Percentiles rank a stretch among this genome's conserved stretches.
These are phyloP conservation scores for Aureobasidium sp. DNA, from an alignment of 2,329 filamentous ascomycete genomes.

Conservation along the genomic window DNA sequence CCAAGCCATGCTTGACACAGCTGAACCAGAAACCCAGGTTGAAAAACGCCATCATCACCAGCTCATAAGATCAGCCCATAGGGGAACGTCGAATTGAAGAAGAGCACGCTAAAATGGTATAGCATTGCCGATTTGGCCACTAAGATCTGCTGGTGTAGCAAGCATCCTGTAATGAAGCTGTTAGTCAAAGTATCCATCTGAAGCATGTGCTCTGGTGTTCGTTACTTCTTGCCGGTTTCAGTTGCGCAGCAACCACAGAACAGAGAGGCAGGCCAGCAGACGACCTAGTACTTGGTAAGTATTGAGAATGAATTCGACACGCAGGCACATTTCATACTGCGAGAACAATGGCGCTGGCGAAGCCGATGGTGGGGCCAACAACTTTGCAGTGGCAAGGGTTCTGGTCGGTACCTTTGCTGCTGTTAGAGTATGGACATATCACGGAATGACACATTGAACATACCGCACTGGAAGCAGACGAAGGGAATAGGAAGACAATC, in stretches of 20 bases:
- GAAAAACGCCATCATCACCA: not conserved
- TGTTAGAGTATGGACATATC: not conserved
- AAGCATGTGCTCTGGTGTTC: not conserved
- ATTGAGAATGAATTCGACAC: not conserved
- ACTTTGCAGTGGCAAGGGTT: conserved; percentile 34
- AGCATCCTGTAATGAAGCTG: conserved; percentile 27
- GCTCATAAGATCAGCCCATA: not conserved
- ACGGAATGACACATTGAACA: conserved; percentile 13
- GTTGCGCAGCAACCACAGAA: conserved; percentile 33
- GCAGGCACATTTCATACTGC: conserved; percentile 19
- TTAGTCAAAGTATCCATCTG: not conserved
- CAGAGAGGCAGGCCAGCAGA: conserved; percentile 33
- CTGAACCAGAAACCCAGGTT: not conserved
- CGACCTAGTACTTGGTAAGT: conserved; percentile 19
- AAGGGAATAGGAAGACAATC: conserved; percentile 27
- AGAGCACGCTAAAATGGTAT: conserved; percentile 27
- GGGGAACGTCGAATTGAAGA: not conserved
- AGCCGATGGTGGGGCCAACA: conserved; percentile 33
- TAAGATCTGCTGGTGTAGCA: conserved; percentile 28
- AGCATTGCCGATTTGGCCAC: conserved; percentile 24
- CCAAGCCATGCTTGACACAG: not conserved
- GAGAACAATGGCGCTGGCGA: conserved; percentile 27
- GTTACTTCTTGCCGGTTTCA: conserved; percentile 29
- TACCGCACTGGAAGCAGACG: conserved; percentile 32
- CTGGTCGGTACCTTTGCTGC: conserved; percentile 22